phyloP scores from a whole-genome alignment of 129 eudicot genomes.

The Pittosporum tobira region DNA sequence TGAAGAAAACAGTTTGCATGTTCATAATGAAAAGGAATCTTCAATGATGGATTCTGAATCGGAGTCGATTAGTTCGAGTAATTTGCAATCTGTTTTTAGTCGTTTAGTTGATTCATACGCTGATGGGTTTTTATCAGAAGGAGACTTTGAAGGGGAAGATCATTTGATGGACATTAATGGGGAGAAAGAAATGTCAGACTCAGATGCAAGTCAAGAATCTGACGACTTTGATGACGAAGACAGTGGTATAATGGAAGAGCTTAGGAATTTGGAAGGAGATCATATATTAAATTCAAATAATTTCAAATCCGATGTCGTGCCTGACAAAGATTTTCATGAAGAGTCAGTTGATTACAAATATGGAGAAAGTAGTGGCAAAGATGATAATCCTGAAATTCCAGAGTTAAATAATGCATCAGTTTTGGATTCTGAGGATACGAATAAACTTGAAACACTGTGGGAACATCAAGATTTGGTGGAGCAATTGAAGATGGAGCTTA shows the following conservation, averaged over 20 bases:
- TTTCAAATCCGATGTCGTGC: constrained; percentile 24
- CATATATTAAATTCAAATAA: background rate
- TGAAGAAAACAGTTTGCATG: constrained; percentile 1
- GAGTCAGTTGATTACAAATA: constrained; percentile 5
- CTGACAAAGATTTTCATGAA: constrained; percentile 37
- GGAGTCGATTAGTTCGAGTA: constrained; percentile 22
- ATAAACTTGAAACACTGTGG: constrained; percentile 75
- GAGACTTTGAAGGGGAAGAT: constrained; percentile 41
- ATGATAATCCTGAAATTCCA: constrained; percentile 11
- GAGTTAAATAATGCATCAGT: constrained; percentile 17
- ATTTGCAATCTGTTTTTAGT: constrained; percentile 21
- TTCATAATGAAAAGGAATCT: constrained; percentile 8
- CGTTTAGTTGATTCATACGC: constrained; percentile 32
- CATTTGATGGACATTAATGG: constrained; percentile 10
- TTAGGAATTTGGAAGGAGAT: constrained; percentile 12
- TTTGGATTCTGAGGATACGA: constrained; percentile 37
- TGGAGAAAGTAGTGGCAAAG: constrained; percentile 9
- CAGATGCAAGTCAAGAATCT: constrained; percentile 1
- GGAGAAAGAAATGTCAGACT: constrained; percentile 13
- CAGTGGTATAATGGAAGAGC: constrained; percentile 21
- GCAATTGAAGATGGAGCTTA: constrained; percentile 83
- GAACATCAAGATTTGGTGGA: constrained; percentile 96
- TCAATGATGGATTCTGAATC: constrained; percentile 20
- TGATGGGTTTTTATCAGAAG: constrained; percentile 68
- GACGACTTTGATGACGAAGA: constrained; percentile 21